Conservation (phyloP, 768 basidiomycete species). For the Chiua virens region DNA sequence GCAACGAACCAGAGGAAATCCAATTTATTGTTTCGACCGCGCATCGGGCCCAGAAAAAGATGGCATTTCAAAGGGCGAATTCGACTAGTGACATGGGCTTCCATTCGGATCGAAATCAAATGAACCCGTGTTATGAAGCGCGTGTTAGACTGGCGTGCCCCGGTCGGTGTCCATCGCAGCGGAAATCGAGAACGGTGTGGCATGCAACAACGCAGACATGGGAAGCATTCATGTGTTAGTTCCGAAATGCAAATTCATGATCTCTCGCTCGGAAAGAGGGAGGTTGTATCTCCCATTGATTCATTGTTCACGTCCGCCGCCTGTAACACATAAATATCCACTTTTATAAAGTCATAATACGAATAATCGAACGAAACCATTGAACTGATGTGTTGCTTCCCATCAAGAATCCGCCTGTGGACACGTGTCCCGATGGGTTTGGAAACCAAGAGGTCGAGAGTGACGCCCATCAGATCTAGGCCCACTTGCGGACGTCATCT, state of each 20-base stretch:
- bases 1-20: neutral
- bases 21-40: no score
- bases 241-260: constrained; percentile 16
- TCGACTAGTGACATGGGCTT: constrained; percentile 1
- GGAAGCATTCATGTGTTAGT: no score
- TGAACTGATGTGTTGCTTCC: neutral
- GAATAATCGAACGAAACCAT: no score
- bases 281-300: no score
- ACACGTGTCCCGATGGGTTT: constrained; percentile 2
- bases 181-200: constrained; percentile 9
- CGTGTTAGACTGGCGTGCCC: neutral
- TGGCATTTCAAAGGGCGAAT: constrained; percentile 5
- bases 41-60: no score
- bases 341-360: no score
- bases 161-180: neutral
- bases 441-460: no score
- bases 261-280: neutral
- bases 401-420: constrained; percentile 3
- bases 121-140: neutral
- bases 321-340: neutral
- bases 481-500: constrained; percentile 45
- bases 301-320: no score
- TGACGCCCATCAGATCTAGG: constrained; percentile 26
- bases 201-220: neutral
- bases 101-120: constrained; percentile 14